Conservation (phyloP, 163 green algal species). For the Chloromonas sp. region DNA sequence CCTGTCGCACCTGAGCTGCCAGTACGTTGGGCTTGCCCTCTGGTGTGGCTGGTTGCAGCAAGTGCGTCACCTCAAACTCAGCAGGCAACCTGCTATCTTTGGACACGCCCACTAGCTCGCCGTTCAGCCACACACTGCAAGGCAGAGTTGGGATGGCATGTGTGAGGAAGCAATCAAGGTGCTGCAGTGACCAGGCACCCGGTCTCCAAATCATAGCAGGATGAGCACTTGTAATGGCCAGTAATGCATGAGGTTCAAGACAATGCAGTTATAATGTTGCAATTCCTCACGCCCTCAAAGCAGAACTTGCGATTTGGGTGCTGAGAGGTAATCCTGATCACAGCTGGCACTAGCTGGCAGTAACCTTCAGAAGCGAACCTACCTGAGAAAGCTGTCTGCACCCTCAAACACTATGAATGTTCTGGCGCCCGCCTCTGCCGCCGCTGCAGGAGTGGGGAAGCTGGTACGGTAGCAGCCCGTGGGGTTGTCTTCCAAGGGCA, state of each 20-base stretch:
- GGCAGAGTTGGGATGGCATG: not conserved
- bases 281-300: too few relatives aligned
- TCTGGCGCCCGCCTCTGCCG: slow-evolving; percentile 16
- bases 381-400: slow-evolving; percentile 68
- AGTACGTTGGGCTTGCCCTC: slow-evolving; percentile 48
- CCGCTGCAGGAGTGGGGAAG: slow-evolving; percentile 45
- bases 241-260: too few relatives aligned
- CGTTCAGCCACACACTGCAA: slow-evolving; percentile 78
- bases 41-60: slow-evolving; percentile 22
- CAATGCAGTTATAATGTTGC: too few relatives aligned
- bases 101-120: slow-evolving; percentile 73
- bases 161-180: too few relatives aligned
- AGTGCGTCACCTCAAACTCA: slow-evolving; percentile 83
- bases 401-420: slow-evolving; percentile 79
- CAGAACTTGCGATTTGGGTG: too few relatives aligned
- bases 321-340: too few relatives aligned
- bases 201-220: too few relatives aligned
- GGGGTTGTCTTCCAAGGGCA: slow-evolving; percentile 78
- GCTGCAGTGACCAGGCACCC: too few relatives aligned
- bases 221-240: too few relatives aligned
- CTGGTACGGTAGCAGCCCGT: slow-evolving; percentile 79
- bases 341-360: too few relatives aligned
- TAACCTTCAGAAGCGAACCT: too few relatives aligned
- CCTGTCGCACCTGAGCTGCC: slow-evolving; percentile 55
- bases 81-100: slow-evolving; percentile 87